phyloP scores from a whole-genome alignment of 441 rosid species.

The Bocquillonia castaneifolia region DNA sequence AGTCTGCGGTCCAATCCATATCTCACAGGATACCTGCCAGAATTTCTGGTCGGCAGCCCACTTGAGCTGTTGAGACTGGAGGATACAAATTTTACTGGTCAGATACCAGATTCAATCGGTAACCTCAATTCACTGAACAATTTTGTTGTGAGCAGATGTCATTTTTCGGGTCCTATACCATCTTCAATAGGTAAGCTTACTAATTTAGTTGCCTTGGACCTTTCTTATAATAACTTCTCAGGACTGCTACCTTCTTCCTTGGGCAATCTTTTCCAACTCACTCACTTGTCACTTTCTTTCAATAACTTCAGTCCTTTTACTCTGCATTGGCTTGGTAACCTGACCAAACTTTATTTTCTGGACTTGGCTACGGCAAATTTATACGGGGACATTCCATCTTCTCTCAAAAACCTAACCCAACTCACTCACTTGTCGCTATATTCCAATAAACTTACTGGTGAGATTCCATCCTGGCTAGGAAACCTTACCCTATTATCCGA shows the following conservation, averaged over 20 bases:
- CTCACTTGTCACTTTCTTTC: background rate
- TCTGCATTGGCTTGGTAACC: constrained; percentile 10
- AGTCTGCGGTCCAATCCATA: background rate
- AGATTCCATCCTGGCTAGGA: constrained; percentile 35
- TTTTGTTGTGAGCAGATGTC: background rate
- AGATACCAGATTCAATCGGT: constrained; percentile 10
- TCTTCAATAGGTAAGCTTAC: constrained; percentile 5
- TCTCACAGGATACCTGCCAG: constrained; percentile 9
- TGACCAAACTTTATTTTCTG: constrained; percentile 6
- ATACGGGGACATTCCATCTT: constrained; percentile 19
- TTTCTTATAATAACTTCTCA: constrained; percentile 38
- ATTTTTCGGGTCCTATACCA: constrained; percentile 12
- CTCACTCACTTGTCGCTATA: background rate
- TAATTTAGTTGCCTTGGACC: constrained; percentile 9
- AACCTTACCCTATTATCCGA: constrained; percentile 33
- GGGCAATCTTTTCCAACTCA: constrained; percentile 28
- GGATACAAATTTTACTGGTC: background rate
- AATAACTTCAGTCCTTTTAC: background rate
- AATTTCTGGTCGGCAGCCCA: background rate
- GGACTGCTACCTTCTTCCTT: constrained; percentile 38
- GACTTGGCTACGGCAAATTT: background rate
- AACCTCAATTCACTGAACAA: background rate
- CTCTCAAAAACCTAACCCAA: constrained; percentile 19
- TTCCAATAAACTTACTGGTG: constrained; percentile 33
- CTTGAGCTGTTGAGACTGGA: constrained; percentile 3